phyloP scores from a whole-genome alignment of 1,284 basidiomycete genomes.

The Cutaneotrichosporon curvatum region DNA sequence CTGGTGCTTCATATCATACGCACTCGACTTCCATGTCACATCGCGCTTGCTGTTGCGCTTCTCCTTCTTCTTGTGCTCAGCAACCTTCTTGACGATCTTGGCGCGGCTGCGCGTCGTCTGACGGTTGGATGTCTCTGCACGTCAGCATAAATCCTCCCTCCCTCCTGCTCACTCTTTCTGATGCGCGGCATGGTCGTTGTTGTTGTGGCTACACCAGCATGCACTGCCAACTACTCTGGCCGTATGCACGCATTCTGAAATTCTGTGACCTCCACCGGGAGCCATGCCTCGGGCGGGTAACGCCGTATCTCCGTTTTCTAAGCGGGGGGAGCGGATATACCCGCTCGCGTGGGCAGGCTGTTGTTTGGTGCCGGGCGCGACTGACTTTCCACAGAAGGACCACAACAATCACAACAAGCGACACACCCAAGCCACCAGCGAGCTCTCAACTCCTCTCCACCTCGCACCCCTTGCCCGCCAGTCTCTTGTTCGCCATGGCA shows the following conservation, averaged over 20 bases:
- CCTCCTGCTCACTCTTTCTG: conserved; percentile 57
- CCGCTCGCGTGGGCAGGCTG: background rate
- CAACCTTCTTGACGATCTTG: conserved; percentile 70
- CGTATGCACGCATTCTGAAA: background rate
- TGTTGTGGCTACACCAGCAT: background rate
- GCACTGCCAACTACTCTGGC: background rate
- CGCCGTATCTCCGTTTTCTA: background rate
- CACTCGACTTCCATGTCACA: conserved; percentile 84
- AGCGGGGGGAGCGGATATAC: background rate
- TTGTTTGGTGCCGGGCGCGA: conserved; percentile 12
- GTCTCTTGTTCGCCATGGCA: conserved; percentile 17
- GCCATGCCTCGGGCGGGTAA: background rate
- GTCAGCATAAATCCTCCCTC: background rate
- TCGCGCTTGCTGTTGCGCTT: conserved; percentile 76
- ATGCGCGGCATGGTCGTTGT: conserved; percentile 59
- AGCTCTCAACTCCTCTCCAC: background rate
- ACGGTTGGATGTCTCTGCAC: conserved; percentile 75
- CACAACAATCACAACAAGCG: conserved; percentile 4
- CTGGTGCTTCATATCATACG: conserved; percentile 41
- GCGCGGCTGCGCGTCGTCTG: conserved; percentile 64
- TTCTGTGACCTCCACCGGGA: conserved; percentile 3
- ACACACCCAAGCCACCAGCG: background rate
- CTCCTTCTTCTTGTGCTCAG: conserved; percentile 70
- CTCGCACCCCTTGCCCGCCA: no score
- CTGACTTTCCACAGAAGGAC: conserved; percentile 10